Base-by-base conservation (phyloP, 2,329 filamentous ascomycete genomes). In the Zelopaecilomyces penicillatus region DNA sequence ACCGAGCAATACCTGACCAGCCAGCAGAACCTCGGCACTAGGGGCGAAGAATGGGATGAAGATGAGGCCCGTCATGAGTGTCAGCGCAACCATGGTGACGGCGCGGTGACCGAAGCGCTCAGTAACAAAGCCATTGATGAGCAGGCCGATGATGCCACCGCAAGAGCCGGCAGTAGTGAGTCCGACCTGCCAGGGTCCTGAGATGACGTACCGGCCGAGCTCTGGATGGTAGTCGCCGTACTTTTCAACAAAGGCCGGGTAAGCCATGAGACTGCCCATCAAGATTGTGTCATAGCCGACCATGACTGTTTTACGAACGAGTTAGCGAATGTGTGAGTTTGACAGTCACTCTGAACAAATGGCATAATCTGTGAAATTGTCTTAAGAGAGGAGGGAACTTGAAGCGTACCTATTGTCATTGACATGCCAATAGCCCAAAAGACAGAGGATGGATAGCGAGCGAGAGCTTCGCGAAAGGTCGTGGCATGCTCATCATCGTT, bases 11-110 rank as follows among this genome's bases (percentile, higher is more conserved):
- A 74, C 57, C 41, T 71, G 61, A 3, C 66, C 68, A 9, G 68
- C 60, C 2, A 72, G 52, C n/a, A 71, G 57, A 3, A 65, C 60
- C 6, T 61, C 52, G 5, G 65, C 56, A 11, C 63, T 67, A 0
- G 62, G 58, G 8, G 53, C 52, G 29, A 52, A 56, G 39, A 56
- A 51, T 5, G 43, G 45, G 7, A 55, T 50, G 36, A 53, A 55
- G 30, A 56, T 50, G 29, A 54, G 44, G 2, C 48, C 48, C 3
- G 47, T 48, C 11, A 70, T 57, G 53, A 61, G 43, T 4, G 66
- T 47, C 38, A 76, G 46, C 7, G 71, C 73, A 6, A 51, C 65
- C 34, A 80, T 71, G 50, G 82, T 69, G 9, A 75, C 78, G 54
- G 70, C 72, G 12, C 75, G 47, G n/a, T 50, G 52, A 4, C 54